Conservation (phyloP, 1,139 yeast genomes). For the Geotrichum citri-aurantii region DNA sequence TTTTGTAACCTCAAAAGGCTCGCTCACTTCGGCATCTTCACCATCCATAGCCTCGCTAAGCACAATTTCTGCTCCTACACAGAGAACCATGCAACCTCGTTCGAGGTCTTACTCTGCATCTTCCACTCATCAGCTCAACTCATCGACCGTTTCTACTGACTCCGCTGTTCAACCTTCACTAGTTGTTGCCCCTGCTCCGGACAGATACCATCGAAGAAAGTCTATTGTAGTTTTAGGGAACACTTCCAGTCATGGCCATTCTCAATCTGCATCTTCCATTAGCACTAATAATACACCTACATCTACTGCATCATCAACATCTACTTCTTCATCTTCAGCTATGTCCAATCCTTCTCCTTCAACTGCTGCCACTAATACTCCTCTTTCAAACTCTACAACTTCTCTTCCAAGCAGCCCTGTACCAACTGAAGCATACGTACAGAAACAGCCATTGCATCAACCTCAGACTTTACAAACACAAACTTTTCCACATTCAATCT, state of each 20-base stretch:
- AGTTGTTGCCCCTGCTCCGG: slow-evolving; percentile 25
- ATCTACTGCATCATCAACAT: slow-evolving; percentile 14
- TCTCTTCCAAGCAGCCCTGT: slow-evolving; percentile 11
- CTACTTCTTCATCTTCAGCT: slow-evolving; percentile 18
- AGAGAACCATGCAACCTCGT: slow-evolving; percentile 9
- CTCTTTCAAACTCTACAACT: slow-evolving; percentile 6
- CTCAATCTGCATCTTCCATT: slow-evolving; percentile 18
- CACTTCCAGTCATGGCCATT: slow-evolving; percentile 6
- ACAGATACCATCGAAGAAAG: slow-evolving; percentile 32
- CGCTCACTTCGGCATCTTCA: slow-evolving; percentile 9
- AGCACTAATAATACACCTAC: slow-evolving; percentile 11
- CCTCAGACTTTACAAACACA: neutral
- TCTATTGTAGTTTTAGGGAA: slow-evolving; percentile 17
- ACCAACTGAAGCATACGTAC: neutral
- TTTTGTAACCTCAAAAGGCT: slow-evolving; percentile 6
- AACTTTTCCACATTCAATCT: neutral
- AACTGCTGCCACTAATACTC: slow-evolving; percentile 7
- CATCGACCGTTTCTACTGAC: slow-evolving; percentile 5
- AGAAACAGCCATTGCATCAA: neutral
- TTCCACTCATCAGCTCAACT: slow-evolving; percentile 5
- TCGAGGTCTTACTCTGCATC: slow-evolving; percentile 14
- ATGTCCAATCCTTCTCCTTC: slow-evolving; percentile 15
- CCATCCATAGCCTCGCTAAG: slow-evolving; percentile 11
- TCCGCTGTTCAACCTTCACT: slow-evolving; percentile 13
- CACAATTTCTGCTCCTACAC: neutral